phyloP scores from a whole-genome alignment of 2,329 filamentous ascomycete species.

The Botrytis cinerea region DNA sequence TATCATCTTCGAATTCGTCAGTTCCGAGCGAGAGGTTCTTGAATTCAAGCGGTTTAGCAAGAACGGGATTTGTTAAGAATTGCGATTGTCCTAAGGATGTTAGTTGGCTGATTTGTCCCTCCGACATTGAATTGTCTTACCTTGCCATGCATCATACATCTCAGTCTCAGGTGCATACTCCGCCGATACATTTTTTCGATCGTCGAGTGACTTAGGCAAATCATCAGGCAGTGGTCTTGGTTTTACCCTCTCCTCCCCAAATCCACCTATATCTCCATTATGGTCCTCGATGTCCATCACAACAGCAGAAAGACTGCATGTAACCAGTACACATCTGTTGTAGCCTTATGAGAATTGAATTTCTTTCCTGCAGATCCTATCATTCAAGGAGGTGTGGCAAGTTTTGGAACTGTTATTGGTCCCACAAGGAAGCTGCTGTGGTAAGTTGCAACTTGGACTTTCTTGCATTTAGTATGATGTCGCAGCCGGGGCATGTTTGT shows the following conservation, averaged over 20 bases:
- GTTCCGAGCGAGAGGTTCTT: constrained; percentile 80
- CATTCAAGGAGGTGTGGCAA: constrained; percentile 7
- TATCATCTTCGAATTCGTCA: constrained; percentile 65
- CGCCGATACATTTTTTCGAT: constrained; percentile 69
- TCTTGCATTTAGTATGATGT: constrained; percentile 16
- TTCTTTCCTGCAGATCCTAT: not conserved
- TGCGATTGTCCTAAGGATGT: constrained; percentile 78
- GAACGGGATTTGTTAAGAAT: constrained; percentile 83
- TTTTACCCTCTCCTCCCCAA: constrained; percentile 42
- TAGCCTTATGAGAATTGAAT: not conserved
- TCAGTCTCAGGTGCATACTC: constrained; percentile 77
- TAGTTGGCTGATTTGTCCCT: constrained; percentile 28
- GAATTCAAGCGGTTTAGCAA: constrained; percentile 83
- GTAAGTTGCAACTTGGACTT: constrained; percentile 10
- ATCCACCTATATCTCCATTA: constrained; percentile 44
- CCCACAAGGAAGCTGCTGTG: constrained; percentile 18
- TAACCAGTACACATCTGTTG: constrained; percentile 34
- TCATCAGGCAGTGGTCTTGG: constrained; percentile 70
- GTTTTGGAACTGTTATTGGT: not conserved
- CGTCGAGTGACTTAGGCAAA: constrained; percentile 87
- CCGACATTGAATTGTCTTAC: constrained; percentile 46
- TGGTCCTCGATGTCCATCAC: constrained; percentile 62
- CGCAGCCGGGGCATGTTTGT: not conserved
- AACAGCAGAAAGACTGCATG: constrained; percentile 39
- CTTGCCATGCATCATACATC: constrained; percentile 99